Evolutionary conservation across 106 monocot genomes (phyloP), one percentile per base, ranked within the genome.

Genomic region (Apostasia shenzhenica): DNA sequence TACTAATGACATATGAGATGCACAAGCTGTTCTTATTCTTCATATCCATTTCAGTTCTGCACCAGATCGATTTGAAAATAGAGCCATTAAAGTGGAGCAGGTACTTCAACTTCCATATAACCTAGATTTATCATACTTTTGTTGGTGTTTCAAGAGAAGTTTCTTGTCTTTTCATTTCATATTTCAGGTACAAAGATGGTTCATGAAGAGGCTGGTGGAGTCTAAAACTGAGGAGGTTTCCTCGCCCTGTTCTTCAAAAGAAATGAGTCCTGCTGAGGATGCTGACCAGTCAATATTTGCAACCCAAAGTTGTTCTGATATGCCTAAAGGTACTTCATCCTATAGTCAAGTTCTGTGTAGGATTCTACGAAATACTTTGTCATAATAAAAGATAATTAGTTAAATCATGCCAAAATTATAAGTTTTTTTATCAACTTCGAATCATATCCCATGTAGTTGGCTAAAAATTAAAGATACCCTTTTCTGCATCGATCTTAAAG

Each of bases 131-230:
- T 26, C 26, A 26, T 26, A 26, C 26, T 26, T 26, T 26, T 0
- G 26, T 26, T 26, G 45, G 62, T 45, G 4, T 9, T 62, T 12
- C 3, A 9, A 44, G 11, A 0, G n/a, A 45, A n/a, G 10, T 9
- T 62, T 62, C 45, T 45, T 43, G 45, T 62, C 45, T 62, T 62
- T 62, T 45, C 1, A 12, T 62, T 12, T 45, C 9, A 13, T 62
- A 13, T 62, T 44, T 62, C 62, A 62, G 62, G 62, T 62, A 13
- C 62, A 45, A 62, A 44, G 62, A 45, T 62, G 62, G 62, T 62
- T 62, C 62, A 42, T 62, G 38, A 62, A n/a, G 13, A 62, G 62
- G n/a, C 45, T 45, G n/a, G 45, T 44, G 62, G 4, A 44, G 43
- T 45, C 43, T 62, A 62, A 62, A 62, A 45, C 13, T 62, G 62